Percentiles rank a stretch among this genome's conserved stretches.
Conservation (phyloP, 2,329 filamentous ascomycete species). For the Calonectria leucothoes region DNA sequence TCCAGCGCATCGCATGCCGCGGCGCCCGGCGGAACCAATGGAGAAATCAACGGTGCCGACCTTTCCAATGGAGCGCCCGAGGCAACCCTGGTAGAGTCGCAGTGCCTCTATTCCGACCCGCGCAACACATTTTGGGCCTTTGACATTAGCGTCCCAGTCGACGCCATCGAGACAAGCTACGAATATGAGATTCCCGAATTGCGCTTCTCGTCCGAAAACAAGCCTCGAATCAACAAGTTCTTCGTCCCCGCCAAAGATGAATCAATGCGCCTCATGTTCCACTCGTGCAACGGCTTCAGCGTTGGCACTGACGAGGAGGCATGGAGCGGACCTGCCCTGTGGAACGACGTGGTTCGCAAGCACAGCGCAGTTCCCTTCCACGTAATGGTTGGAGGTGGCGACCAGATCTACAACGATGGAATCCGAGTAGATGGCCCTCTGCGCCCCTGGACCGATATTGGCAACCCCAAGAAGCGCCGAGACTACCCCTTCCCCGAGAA, state of each 20-base stretch:
- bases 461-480: conserved; percentile 85
- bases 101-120: conserved; percentile 73
- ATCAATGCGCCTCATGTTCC: conserved; percentile 98
- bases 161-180: conserved; percentile 77
- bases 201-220: conserved; percentile 67
- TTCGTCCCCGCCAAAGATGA: conserved; percentile 86
- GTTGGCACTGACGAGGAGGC: conserved; percentile 85
- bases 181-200: conserved; percentile 80
- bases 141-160: conserved; percentile 82
- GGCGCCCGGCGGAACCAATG: conserved; percentile 36
- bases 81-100: conserved; percentile 54
- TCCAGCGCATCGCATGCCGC: conserved; percentile 27
- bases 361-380: conserved; percentile 89
- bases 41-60: conserved; percentile 44
- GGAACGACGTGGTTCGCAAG: conserved; percentile 90
- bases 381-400: conserved; percentile 94
- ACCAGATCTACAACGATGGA: conserved; percentile 97
- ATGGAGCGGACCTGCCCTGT: conserved; percentile 91
- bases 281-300: conserved; percentile 97
- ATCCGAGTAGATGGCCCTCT: conserved; percentile 88
- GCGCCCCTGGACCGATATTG: conserved; percentile 83
- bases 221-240: conserved; percentile 75
- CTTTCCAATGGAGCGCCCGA: conserved; percentile 49
- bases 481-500: conserved; percentile 81
- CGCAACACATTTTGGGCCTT: conserved; percentile 94